Conservation (phyloP, 495 filamentous ascomycete species). For the Cercophora samala region DNA sequence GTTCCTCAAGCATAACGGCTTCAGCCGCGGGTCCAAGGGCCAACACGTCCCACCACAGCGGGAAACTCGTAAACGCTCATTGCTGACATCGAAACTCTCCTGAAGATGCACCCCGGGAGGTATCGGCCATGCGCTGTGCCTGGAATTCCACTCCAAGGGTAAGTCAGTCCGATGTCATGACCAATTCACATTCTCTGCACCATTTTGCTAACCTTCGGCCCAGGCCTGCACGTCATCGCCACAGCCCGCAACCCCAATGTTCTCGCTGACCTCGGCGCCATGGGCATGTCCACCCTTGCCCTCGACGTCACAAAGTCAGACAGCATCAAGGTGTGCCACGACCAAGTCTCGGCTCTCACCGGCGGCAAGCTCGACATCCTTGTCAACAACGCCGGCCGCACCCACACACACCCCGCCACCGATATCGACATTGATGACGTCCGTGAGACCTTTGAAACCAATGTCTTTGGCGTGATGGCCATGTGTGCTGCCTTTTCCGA, state of each 20-base stretch:
- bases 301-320: conserved; percentile 51
- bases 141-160: conserved; percentile 52
- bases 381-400: conserved; percentile 64
- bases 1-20: neutral
- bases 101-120: conserved; percentile 52
- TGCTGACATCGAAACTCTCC: neutral
- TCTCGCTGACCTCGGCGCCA: conserved; percentile 40
- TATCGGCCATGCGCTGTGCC: conserved; percentile 49
- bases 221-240: conserved; percentile 54
- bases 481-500: conserved; percentile 55
- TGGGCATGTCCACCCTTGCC: conserved; percentile 48
- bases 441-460: conserved; percentile 57
- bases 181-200: neutral
- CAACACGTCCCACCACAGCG: neutral
- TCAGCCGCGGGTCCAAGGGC: neutral
- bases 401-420: conserved; percentile 49
- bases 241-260: conserved; percentile 50
- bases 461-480: conserved; percentile 57
- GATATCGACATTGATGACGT: conserved; percentile 52
- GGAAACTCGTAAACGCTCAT: conserved; percentile 10
- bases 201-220: neutral
- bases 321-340: conserved; percentile 49
- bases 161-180: neutral
- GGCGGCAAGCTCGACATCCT: conserved; percentile 59
- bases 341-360: conserved; percentile 48